Evolutionary conservation across 306 rosid species (phyloP).

Genomic region (Geum urbanum): DNA sequence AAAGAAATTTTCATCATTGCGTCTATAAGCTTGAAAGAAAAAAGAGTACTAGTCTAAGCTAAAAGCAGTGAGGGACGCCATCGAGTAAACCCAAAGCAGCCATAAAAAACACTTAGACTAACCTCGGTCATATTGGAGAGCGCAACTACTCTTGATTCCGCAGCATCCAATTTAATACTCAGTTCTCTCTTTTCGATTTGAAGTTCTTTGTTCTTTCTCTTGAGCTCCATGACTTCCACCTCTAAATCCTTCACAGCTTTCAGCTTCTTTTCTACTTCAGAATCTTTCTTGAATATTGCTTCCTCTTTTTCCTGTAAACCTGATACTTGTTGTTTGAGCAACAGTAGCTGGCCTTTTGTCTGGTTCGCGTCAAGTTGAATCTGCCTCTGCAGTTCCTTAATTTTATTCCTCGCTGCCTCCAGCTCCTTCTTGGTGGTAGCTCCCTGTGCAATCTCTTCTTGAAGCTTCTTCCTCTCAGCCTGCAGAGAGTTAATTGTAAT

Average conservation of each 20-base stretch:
- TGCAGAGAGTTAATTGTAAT: constrained; percentile 76
- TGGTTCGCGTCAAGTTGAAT: constrained; percentile 84
- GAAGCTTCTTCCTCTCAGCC: constrained; percentile 81
- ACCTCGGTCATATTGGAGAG: constrained; percentile 89
- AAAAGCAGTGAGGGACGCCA: not conserved
- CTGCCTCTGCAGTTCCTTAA: constrained; percentile 87
- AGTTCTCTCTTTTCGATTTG: constrained; percentile 82
- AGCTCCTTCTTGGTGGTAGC: constrained; percentile 64
- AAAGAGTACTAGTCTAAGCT: not conserved
- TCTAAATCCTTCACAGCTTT: constrained; percentile 68
- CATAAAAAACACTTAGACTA: constrained; percentile 19
- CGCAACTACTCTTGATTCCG: constrained; percentile 49
- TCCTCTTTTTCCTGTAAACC: constrained; percentile 76
- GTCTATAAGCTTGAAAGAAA: not conserved
- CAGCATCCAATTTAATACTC: constrained; percentile 58
- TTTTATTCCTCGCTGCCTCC: constrained; percentile 74
- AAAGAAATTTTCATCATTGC: not conserved
- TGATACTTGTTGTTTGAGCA: constrained; percentile 88
- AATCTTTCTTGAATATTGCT: constrained; percentile 67
- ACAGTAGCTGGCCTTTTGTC: constrained; percentile 79
- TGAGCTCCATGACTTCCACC: constrained; percentile 69
- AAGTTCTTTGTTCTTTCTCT: constrained; percentile 79
- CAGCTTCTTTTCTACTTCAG: constrained; percentile 64
- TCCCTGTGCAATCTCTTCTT: constrained; percentile 59
- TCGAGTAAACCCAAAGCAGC: not conserved